Percentiles rank a stretch among this genome's conserved stretches.
Conservation (phyloP, 2,329 filamentous ascomycete genomes). For the Ceratocystis cubensis region DNA sequence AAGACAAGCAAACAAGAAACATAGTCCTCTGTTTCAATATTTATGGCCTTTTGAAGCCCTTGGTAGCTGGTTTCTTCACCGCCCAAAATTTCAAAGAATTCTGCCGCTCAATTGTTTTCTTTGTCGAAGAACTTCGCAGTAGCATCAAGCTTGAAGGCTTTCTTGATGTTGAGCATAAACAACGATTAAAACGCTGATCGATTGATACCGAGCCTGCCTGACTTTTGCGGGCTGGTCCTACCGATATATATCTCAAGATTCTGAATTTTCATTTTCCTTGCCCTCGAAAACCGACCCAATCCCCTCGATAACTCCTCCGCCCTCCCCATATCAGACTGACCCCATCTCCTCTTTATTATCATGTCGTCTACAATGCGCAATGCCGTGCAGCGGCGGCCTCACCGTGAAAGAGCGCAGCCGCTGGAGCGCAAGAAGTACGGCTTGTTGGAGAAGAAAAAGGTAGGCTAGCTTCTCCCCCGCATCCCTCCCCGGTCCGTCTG, state of each 20-base stretch:
- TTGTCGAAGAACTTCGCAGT: not conserved
- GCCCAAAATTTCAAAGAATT: slow-evolving; percentile 31
- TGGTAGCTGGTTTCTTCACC: slow-evolving; percentile 25
- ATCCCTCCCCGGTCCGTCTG: slow-evolving; percentile 10
- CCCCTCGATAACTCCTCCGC: not conserved
- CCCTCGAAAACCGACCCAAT: not conserved
- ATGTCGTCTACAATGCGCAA: slow-evolving; percentile 49
- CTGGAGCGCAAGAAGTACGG: slow-evolving; percentile 74
- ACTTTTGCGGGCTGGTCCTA: not conserved
- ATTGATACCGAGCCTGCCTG: no score
- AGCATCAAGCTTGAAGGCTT: no score
- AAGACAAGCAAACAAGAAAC: not conserved
- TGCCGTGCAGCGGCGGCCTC: slow-evolving; percentile 65
- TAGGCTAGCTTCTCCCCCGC: slow-evolving; percentile 26
- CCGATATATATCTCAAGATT: not conserved
- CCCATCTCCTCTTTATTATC: not conserved
- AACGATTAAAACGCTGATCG: no score
- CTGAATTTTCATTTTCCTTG: not conserved
- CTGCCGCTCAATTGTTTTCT: slow-evolving; percentile 25
- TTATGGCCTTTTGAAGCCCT: slow-evolving; percentile 2
- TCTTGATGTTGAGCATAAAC: no score
- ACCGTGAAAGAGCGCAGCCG: slow-evolving; percentile 82
- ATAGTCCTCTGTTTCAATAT: not conserved
- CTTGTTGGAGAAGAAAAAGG: slow-evolving; percentile 91
- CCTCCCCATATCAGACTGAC: not conserved